Base-by-base conservation (phyloP, 2,329 filamentous ascomycete genomes). In the Parascedosporium putredinis region DNA sequence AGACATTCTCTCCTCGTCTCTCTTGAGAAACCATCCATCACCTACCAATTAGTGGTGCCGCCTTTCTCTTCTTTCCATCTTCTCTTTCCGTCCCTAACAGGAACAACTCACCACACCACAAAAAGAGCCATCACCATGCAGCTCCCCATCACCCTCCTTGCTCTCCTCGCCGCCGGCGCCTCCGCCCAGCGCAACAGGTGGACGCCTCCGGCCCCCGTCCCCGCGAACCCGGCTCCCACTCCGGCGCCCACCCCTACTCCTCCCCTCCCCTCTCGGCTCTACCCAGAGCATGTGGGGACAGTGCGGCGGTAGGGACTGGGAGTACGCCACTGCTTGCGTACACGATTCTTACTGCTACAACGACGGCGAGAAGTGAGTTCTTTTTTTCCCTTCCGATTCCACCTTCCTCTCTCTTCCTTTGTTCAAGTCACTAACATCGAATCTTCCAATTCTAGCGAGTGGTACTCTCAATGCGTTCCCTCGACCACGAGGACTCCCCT, bases 381-480 rank as follows among this genome's bases (percentile, higher is more conserved):
- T n/a, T n/a, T n/a, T n/a, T n/a, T n/a, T n/a, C n/a, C n/a, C n/a
- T n/a, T n/a, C n/a, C n/a, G n/a, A n/a, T n/a, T n/a, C n/a, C n/a
- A n/a, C n/a, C n/a, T n/a, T n/a, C n/a, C n/a, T n/a, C n/a, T n/a
- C n/a, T n/a, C n/a, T n/a, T n/a, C n/a, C n/a, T n/a, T n/a, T n/a
- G n/a, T n/a, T n/a, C n/a, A n/a, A n/a, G n/a, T n/a, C n/a, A n/a
- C n/a, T n/a, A n/a, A n/a, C n/a, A n/a, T n/a, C n/a, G n/a, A n/a
- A n/a, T n/a, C n/a, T n/a, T n/a, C n/a, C n/a, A n/a, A n/a, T n/a
- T 36, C 10, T 12, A 51, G 44, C 16, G 44, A 51, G 18, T 51
- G 43, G 49, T 51, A 51, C 44, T 47, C 49, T 12, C 43, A 51
- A 24, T 51, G 49, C 44, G 23, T 51, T 23, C 49, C 43, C n/a